These are phyloP conservation scores for Debaryomyces udenii DNA, from an alignment of 1,139 yeast species.

Conservation along the genomic window DNA sequence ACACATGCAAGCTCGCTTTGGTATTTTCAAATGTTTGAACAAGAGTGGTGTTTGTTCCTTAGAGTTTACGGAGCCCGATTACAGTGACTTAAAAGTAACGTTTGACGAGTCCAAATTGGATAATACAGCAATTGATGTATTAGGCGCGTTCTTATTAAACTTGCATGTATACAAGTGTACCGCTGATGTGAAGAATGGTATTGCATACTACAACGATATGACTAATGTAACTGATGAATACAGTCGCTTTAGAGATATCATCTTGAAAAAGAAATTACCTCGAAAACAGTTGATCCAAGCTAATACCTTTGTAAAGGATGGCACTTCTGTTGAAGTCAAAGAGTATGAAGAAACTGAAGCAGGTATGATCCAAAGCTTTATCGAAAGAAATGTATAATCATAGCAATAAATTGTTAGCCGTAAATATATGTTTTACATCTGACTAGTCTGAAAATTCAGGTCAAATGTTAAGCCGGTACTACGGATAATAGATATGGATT, in stretches of 20 bases:
- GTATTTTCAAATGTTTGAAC: conserved; percentile 75
- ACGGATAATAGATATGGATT: too few species aligned
- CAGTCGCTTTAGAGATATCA: conserved; percentile 66
- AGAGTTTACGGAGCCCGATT: conserved; percentile 49
- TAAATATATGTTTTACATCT: too few species aligned
- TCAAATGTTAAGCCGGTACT: too few species aligned
- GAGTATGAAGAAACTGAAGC: conserved; percentile 76
- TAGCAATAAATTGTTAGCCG: not conserved
- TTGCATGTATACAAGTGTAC: conserved; percentile 79
- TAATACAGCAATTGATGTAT: conserved; percentile 70
- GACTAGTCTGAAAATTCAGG: too few species aligned
- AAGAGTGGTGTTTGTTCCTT: conserved; percentile 68
- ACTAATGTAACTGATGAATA: conserved; percentile 68
- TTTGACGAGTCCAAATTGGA: conserved; percentile 64
- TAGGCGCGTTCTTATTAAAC: conserved; percentile 69
- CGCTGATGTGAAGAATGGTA: conserved; percentile 69
- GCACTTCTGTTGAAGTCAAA: conserved; percentile 52
- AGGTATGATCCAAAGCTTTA: conserved; percentile 79
- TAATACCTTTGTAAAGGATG: conserved; percentile 54
- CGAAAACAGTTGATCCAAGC: conserved; percentile 85
- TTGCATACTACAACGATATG: conserved; percentile 62
- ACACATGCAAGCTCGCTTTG: conserved; percentile 93
- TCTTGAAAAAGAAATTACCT: conserved; percentile 73
- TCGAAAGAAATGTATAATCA: conserved; percentile 53
- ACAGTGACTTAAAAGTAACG: conserved; percentile 59